Base-by-base conservation (phyloP, 305 asterid genomes). In the Petunia hybrid region DNA sequence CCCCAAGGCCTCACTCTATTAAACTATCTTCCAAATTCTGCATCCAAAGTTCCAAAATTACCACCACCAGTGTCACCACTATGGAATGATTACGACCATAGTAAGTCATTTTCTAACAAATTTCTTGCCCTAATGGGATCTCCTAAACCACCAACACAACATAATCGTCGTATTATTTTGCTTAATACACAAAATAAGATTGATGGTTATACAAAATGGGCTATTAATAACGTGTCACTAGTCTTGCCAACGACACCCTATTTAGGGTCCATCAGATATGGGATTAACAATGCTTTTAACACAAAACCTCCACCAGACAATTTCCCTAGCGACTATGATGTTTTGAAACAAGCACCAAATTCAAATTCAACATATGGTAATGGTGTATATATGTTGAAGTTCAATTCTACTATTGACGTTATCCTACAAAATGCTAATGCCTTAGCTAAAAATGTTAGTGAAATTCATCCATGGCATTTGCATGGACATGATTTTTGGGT, bases 401-500 rank as follows among this genome's bases (percentile, higher is more conserved):
- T 88, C 84, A 92, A 92, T 86, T 78, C 82, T 0, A 93, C 95
- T 0, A 65, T 95, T 1, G 99, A 95, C 69, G 90, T 93, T 43
- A 70, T 95, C 3, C 86, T 95, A 8, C 97, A 92, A 56, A 95
- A 95, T 57, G 94, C 98, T 2, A 94, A 94, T 22, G 92, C 88
- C 1, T 61, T 93, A 2, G 87, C 51, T 60, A 83, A 76, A 1
- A 86, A 86, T 8, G 90, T 81, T 5, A 93, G 98, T 60, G 98
- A 95, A 57, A 91, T 87, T 38, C 98, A 93, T 83, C 98, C 98
- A 2, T 95, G 98, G 97, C 98, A 95, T 67, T 57, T 93, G 77
- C 98, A 93, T 40, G 98, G 98, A 8, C 97, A 94, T 45, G 97
- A 91, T 55, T 92, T 94, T 43, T 94, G 97, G 98, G 90, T 93